Evolutionary conservation across 192 early-diverging fungal genomes (phyloP), one percentile per base, ranked within the genome.

Genomic region (Backusella macrospora): DNA sequence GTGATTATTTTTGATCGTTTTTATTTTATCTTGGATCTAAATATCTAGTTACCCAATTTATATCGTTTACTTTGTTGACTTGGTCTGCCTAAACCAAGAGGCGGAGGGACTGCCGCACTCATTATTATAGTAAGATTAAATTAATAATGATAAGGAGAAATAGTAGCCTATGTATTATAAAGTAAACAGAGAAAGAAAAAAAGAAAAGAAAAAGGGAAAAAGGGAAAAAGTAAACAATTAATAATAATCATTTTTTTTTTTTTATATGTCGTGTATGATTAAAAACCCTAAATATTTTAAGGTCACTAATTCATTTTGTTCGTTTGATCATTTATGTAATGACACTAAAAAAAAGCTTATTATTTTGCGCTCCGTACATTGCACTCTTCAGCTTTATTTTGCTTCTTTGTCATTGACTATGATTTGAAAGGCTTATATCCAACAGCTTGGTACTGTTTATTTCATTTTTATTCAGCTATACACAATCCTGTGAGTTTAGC

Each of bases 81-180:
- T 23, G 72, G 63, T 15, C 72, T 63, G 23, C 44, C 63, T 47
- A 73, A 49, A 15, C 72, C 72, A 45, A 73, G 63, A 14, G 72
- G 72, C 47, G 72, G 72, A 21, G 72, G 65, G 6, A 43, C 18
- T 8, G 15, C 18, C 10, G 21, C 4, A 42, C 5, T 47, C 63
- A 49, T 73, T 15, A 34, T 5, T 63, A 26, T 34, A 12, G 3
- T 16, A 7, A 15, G 26, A 16, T 14, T 64, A 38, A 38, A 15
- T 39, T 39, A 39, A 39, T 4, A 65, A 42, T 10, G 38, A 43
- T 18, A 43, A 66, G 43, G 34, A 37, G 14, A 63, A 38, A 29
- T 8, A 66, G 23, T 21, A 42, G 10, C 5, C 16, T 40, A 66
- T 5, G 4, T 0, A 10, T 65, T 23, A 18, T 40, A 40, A 2